Percentiles rank a stretch among this genome's conserved stretches.
Conservation (phyloP, 2,329 filamentous ascomycete genomes). For the Botrytis deweyae region DNA sequence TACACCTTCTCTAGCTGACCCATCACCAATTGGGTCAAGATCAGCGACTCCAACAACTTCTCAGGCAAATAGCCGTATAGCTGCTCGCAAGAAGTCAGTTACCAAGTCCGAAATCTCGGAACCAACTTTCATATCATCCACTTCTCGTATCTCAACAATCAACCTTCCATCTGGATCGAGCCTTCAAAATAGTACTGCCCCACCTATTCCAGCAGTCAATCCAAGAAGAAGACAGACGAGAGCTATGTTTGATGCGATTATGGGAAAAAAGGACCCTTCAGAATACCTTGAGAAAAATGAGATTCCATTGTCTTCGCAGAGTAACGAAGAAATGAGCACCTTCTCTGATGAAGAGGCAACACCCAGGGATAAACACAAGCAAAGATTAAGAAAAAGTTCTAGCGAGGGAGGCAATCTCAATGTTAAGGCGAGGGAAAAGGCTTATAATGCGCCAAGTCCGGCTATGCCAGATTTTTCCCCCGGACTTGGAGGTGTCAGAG, state of each 20-base stretch:
- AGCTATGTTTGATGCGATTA: conserved; percentile 36
- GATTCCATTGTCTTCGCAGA: conserved; percentile 35
- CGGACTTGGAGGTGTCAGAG: conserved; percentile 5
- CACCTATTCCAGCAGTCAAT: conserved; percentile 40
- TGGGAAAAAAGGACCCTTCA: conserved; percentile 29
- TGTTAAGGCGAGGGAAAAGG: conserved; percentile 32
- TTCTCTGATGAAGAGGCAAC: conserved; percentile 39
- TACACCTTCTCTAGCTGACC: conserved; percentile 34
- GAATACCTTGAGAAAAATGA: conserved; percentile 29
- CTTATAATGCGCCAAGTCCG: conserved; percentile 33
- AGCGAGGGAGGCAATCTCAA: conserved; percentile 40
- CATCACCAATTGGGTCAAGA: conserved; percentile 30
- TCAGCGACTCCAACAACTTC: conserved; percentile 30
- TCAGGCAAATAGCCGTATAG: conserved; percentile 25
- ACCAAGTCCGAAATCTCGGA: conserved; percentile 40
- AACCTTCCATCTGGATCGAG: conserved; percentile 36
- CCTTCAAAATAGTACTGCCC: conserved; percentile 34
- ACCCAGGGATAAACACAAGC: conserved; percentile 26
- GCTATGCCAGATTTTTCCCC: conserved; percentile 32
- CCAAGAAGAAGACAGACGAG: conserved; percentile 38
- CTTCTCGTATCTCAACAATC: conserved; percentile 38
- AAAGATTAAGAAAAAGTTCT: conserved; percentile 36
- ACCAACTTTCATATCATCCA: conserved; percentile 38
- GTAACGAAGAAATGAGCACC: conserved; percentile 38
- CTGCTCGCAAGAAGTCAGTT: conserved; percentile 36